Evolutionary conservation across 495 filamentous ascomycete genomes (phyloP).

Genomic region (Chaetomium cochliodes): DNA sequence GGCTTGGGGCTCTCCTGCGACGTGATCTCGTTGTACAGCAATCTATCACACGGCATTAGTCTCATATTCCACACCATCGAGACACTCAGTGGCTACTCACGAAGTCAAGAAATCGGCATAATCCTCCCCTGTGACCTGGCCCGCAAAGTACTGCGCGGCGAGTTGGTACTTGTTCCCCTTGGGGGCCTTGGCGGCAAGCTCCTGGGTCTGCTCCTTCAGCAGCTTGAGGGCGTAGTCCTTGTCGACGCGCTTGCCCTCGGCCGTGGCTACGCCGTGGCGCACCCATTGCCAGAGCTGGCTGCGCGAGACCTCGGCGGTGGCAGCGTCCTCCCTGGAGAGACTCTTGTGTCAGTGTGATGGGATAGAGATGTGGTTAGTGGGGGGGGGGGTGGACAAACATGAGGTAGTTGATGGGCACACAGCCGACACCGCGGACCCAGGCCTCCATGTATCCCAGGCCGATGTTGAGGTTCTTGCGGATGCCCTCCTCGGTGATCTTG

Average conservation of each 20-base stretch:
- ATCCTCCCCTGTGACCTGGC: conserved; percentile 93
- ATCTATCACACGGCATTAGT: conserved; percentile 40
- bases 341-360: conserved; percentile 2
- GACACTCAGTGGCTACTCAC: conserved; percentile 43
- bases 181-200: conserved; percentile 69
- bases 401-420: conserved; percentile 97
- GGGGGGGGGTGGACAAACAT: conserved; percentile 69
- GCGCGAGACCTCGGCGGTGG: conserved; percentile 92
- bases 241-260: conserved; percentile 89
- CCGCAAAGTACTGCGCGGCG: conserved; percentile 86
- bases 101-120: conserved; percentile 96
- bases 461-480: conserved; percentile 97
- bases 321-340: conserved; percentile 75
- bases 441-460: conserved; percentile 98
- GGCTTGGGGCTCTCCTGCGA: conserved; percentile 65
- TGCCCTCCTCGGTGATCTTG: conserved; percentile 89
- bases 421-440: conserved; percentile 92
- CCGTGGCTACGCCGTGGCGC: conserved; percentile 76
- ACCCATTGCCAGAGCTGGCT: conserved; percentile 97
- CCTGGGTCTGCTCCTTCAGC: conserved; percentile 81
- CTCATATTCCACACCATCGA: not conserved
- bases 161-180: conserved; percentile 91
- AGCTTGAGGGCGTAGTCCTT: conserved; percentile 86
- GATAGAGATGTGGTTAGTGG: not conserved
- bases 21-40: conserved; percentile 97